Base-by-base conservation (phyloP, 257 asterid genomes). In the Lycium barbarum region DNA sequence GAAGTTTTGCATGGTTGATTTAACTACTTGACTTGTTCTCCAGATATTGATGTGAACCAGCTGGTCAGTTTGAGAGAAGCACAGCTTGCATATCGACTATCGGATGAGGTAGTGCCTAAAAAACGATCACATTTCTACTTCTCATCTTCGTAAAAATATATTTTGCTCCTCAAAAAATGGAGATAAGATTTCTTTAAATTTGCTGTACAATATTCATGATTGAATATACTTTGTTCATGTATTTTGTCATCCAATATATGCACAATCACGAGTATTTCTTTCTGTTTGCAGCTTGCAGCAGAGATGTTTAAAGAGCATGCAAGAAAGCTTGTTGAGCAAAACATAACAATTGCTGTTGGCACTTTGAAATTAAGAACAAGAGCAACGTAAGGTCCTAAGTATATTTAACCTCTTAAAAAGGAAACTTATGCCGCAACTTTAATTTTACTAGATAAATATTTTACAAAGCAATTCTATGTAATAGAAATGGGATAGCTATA, bases 251-350 rank as follows among this genome's bases (percentile, higher is more conserved):
- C 71, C 3, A 13, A 68, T 40, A 68, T 68, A 68, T 83, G 85
- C 70, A n/a, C 78, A 82, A 63, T 53, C 57, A 36, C 35, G 79
- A 35, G 55, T 43, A 36, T 66, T 67, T 87, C 80, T 74, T 49
- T 71, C 62, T 35, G 54, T 83, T 62, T 89, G 86, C 90, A 97
- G 99, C 93, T 95, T 87, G 98, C 99, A 84, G 98, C 86, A 82
- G 98, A 91, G 84, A 91, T 93, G 98, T 94, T 97, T 87, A 94
- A 95, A 90, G 97, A 95, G 91, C 95, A 91, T 89, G 91, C 94
- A 15, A 92, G 99, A 90, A 95, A 93, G 93, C 92, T 95, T 86
- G 96, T 88, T 82, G 99, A 95, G 89, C 90, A 90, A 88, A 86
- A 88, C 89, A 89, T 95, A 90, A 87, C 98, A 58, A 91, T 88